These are phyloP conservation scores for Eutypa lata DNA, from an alignment of 2,329 filamentous ascomycete genomes.

Conservation along the genomic window DNA sequence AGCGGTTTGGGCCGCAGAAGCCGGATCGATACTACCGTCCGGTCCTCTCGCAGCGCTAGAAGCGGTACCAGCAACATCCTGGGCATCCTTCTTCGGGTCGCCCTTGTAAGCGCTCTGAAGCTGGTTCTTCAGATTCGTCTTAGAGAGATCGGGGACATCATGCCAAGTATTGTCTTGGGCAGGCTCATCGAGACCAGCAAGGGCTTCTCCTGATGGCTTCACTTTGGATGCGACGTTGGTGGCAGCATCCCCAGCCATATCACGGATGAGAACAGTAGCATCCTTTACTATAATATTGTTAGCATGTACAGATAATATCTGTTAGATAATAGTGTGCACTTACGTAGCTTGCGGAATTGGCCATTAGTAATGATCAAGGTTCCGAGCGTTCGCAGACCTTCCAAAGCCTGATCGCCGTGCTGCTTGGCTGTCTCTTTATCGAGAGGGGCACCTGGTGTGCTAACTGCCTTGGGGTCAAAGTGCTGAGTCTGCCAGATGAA, in stretches of 20 bases:
- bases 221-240: constrained; percentile 72
- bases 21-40: constrained; percentile 20
- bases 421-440: constrained; percentile 75
- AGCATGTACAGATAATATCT: background rate
- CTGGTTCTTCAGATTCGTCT: constrained; percentile 66
- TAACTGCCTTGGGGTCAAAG: constrained; percentile 61
- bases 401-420: constrained; percentile 77
- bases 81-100: constrained; percentile 53
- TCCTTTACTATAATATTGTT: constrained; percentile 60
- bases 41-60: constrained; percentile 37
- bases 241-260: constrained; percentile 89
- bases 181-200: constrained; percentile 75
- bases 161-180: constrained; percentile 94
- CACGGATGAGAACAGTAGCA: constrained; percentile 74
- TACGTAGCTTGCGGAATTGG: constrained; percentile 87
- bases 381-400: constrained; percentile 84
- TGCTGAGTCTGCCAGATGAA: constrained; percentile 93
- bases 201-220: constrained; percentile 73
- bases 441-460: constrained; percentile 63
- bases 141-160: constrained; percentile 74
- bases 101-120: constrained; percentile 60
- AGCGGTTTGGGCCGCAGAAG: constrained; percentile 22
- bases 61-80: constrained; percentile 54
- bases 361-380: constrained; percentile 91
- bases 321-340: constrained; percentile 32